Base-by-base conservation (phyloP, 176 grass and related monocot species). In the Musa troglodytarum region DNA sequence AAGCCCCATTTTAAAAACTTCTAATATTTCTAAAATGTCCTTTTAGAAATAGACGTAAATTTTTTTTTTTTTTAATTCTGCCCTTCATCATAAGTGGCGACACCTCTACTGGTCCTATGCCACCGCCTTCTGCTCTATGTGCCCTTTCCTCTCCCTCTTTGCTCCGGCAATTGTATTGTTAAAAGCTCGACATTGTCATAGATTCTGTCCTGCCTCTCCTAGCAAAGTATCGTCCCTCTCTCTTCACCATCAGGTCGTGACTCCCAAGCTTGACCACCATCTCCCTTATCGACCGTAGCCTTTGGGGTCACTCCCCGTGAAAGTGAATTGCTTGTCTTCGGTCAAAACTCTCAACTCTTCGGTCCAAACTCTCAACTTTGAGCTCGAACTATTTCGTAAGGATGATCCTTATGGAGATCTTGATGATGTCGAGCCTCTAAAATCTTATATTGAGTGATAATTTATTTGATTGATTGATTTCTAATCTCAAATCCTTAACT, bases 191-290 rank as follows among this genome's bases (percentile, higher is more conserved):
- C 9, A 80, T 98, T 14, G 21, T 6, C 10, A 88, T 88, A 19
- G 88, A 74, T 22, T 22, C 78, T 24, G 64, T 23, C 64, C 11
- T 11, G 86, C 83, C 23, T 43, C 54, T 1, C 77, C 77, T 1
- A 2, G 64, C 64, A 67, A 67, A 10, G 10, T 84, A 6, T 84
- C 85, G 6, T 78, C 90, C 0, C 8, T 84, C 94, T 55, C 81
- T 98, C 58, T 98, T 93, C 86, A 93, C 94, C 76, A 93, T 90
- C 67, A 88, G 93, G 24, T 61, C 86, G 1, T 49, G n/a, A 0
- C 21, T 98, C 25, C 86, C 88, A 0, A 74, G 80, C 19, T 73
- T 97, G 0, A n/a, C n/a, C 22, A 52, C 82, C 9, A 26, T 97
- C 63, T 76, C 80, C 9, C 88, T 98, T 49, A 86, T 91, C 23